phyloP scores from a whole-genome alignment of 345 rosid species.

The Dipteronia dyeriana region DNA sequence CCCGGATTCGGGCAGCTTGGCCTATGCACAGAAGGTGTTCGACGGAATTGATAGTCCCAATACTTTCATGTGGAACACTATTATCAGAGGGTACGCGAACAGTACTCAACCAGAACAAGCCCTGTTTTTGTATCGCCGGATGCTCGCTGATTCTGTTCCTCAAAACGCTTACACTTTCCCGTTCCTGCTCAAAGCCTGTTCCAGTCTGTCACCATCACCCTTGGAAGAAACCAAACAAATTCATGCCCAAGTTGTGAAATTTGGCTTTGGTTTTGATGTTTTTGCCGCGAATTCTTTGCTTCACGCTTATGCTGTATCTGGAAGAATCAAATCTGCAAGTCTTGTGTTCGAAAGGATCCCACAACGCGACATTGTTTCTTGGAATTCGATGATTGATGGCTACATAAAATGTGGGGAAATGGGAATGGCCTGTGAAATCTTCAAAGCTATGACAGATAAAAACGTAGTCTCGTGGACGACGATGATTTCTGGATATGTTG shows the following conservation, averaged over 20 bases:
- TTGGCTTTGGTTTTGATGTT: slow-evolving; percentile 48
- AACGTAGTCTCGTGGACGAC: slow-evolving; percentile 68
- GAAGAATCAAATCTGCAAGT: slow-evolving; percentile 37
- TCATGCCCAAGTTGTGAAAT: slow-evolving; percentile 53
- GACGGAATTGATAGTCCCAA: slow-evolving; percentile 40
- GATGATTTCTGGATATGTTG: slow-evolving; percentile 62
- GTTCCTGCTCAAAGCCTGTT: slow-evolving; percentile 72
- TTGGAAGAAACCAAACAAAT: slow-evolving; percentile 52
- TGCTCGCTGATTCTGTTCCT: slow-evolving; percentile 47
- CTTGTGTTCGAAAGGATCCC: slow-evolving; percentile 47
- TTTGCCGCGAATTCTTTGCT: slow-evolving; percentile 57
- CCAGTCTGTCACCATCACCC: slow-evolving; percentile 34
- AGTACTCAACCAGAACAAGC: slow-evolving; percentile 49
- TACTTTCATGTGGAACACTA: slow-evolving; percentile 63
- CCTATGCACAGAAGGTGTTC: slow-evolving; percentile 54
- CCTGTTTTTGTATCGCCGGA: slow-evolving; percentile 49
- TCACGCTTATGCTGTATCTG: slow-evolving; percentile 49
- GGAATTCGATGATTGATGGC: slow-evolving; percentile 73
- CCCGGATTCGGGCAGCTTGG: slow-evolving; percentile 32
- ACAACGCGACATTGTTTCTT: slow-evolving; percentile 53
- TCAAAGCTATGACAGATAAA: slow-evolving; percentile 44
- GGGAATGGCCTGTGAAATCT: slow-evolving; percentile 40
- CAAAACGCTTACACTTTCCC: slow-evolving; percentile 67
- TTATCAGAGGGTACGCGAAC: slow-evolving; percentile 59
- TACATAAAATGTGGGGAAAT: slow-evolving; percentile 48